A percentile compares a stretch with the other conserved stretches of the same genome.
Evolutionary conservation across 345 rosid species (phyloP).

Genomic region (Trapa bicornis): DNA sequence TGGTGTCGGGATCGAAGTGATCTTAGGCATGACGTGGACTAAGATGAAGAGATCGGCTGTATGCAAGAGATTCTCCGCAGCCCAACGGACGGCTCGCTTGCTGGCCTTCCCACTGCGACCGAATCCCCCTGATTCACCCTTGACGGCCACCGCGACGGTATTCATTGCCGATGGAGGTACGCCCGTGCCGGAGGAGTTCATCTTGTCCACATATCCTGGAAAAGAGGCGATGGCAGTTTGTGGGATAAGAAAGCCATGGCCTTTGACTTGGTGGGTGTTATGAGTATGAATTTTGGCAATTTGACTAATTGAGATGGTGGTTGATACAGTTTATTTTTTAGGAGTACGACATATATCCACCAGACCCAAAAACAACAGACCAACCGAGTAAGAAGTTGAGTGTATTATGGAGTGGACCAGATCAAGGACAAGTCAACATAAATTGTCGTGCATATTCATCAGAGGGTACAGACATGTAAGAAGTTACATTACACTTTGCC

Average conservation of each 20-base stretch:
- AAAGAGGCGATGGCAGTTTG: not conserved
- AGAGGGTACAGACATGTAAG: too few relatives aligned
- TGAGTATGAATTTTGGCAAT: too few relatives aligned
- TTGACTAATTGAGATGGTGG: too few relatives aligned
- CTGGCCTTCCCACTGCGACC: constrained; percentile 51
- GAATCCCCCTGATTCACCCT: constrained; percentile 30
- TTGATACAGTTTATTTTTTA: too few relatives aligned
- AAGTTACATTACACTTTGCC: too few relatives aligned
- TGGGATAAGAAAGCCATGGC: not conserved
- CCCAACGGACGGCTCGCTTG: constrained; percentile 74
- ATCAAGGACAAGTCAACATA: too few relatives aligned
- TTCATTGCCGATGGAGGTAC: constrained; percentile 17
- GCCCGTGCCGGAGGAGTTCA: constrained; percentile 6
- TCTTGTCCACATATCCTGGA: not conserved
- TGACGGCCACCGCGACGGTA: constrained; percentile 46
- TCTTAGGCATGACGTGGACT: constrained; percentile 60
- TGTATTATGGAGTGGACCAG: too few relatives aligned
- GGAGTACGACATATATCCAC: too few relatives aligned
- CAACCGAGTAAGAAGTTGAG: too few relatives aligned
- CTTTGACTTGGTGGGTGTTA: too few relatives aligned
- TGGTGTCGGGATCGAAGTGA: constrained; percentile 60
- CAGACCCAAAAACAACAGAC: too few relatives aligned
- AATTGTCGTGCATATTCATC: too few relatives aligned
- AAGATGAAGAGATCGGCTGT: constrained; percentile 43
- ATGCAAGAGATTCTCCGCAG: constrained; percentile 39